These are phyloP conservation scores for Capsicum rhomboideum DNA, from an alignment of 257 asterid genomes.

Conservation along the genomic window DNA sequence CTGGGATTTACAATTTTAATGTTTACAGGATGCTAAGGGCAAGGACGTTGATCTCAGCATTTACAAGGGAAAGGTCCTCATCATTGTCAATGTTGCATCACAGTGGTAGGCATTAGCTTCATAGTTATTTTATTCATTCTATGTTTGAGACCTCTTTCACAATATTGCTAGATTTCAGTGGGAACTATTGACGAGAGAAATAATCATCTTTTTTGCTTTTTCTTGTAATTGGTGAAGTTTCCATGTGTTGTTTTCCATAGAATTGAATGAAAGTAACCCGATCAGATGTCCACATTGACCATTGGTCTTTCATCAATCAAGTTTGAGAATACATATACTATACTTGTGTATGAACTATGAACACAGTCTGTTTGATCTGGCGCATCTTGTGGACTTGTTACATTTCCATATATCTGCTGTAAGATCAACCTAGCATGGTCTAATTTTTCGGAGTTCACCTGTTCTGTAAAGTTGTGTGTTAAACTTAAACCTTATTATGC, in stretches of 20 bases:
- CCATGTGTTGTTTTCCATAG: background rate
- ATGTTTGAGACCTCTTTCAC: background rate
- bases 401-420: background rate
- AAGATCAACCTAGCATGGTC: background rate
- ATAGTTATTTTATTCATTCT: background rate
- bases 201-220: background rate
- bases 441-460: background rate
- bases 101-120: constrained; percentile 46
- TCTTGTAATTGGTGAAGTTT: background rate
- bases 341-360: no score
- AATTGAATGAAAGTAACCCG: background rate
- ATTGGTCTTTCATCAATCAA: background rate
- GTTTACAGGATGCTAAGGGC: constrained; percentile 78
- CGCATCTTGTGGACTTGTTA: no score
- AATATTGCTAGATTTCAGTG: background rate
- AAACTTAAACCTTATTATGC: background rate
- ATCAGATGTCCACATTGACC: background rate
- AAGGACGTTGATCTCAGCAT: constrained; percentile 58
- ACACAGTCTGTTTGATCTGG: no score
- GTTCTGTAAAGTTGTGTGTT: background rate
- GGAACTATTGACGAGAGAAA: background rate
- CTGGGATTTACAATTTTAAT: no score
- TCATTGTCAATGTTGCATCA: constrained; percentile 92
- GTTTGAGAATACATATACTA: no score
- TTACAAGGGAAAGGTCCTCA: constrained; percentile 68